Conservation (phyloP, 1,139 yeast species). For the Martiniozyma asiatica region DNA sequence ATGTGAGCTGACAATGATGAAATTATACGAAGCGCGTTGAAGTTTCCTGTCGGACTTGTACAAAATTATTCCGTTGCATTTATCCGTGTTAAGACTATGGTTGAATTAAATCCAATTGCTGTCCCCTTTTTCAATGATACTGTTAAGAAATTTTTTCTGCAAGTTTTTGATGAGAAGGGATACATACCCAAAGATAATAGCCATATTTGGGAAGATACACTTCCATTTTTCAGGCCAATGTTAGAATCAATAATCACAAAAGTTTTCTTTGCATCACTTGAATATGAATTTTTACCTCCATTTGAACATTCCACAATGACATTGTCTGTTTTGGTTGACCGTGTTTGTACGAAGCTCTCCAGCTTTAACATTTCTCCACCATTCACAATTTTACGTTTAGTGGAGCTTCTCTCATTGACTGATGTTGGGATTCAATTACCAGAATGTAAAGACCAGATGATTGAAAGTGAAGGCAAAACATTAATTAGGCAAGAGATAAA, state of each 20-base stretch:
- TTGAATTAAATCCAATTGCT: no score
- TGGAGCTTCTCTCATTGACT: constrained; percentile 4
- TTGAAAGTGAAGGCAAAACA: constrained; percentile 2
- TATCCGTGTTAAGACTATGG: no score
- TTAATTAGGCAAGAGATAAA: background rate
- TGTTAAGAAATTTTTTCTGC: background rate
- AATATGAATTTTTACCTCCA: constrained; percentile 2
- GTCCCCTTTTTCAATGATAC: no score
- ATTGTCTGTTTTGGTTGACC: constrained; percentile 3
- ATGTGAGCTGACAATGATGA: no score
- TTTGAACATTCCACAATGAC: constrained; percentile 4
- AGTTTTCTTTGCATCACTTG: constrained; percentile 2
- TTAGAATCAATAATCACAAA: constrained; percentile 1
- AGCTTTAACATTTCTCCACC: constrained; percentile 11
- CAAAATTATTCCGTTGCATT: no score
- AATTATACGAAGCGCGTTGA: no score
- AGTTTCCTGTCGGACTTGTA: no score
- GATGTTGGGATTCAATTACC: constrained; percentile 5
- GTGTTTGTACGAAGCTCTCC: constrained; percentile 1
- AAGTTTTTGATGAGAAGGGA: constrained; percentile 5
- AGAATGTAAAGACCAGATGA: background rate
- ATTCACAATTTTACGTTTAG: constrained; percentile 10
- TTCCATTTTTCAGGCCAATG: background rate
- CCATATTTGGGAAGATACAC: constrained; percentile 3
- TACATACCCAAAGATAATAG: constrained; percentile 5